These are phyloP conservation scores for Leucoagaricus sp. DNA, from an alignment of 1,284 basidiomycete genomes.

Conservation along the genomic window DNA sequence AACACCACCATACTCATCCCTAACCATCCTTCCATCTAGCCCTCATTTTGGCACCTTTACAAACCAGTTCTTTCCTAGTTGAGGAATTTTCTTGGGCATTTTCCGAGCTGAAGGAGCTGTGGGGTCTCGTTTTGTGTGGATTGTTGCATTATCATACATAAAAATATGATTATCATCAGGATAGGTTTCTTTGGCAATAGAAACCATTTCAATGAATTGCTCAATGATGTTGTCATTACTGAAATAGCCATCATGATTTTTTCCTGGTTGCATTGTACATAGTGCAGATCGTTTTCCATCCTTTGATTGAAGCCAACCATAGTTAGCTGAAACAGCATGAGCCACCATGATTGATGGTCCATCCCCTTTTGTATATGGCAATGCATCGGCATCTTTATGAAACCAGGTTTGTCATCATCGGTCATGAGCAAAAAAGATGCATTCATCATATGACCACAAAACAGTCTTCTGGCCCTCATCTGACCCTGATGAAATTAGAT, in stretches of 20 bases:
- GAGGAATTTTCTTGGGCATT: conserved; percentile 23
- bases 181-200: conserved; percentile 25
- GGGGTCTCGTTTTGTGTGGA: conserved; percentile 30
- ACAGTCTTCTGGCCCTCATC: conserved; percentile 1
- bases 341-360: conserved; percentile 24
- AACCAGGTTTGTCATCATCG: conserved; percentile 24
- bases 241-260: conserved; percentile 32
- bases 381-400: conserved; percentile 25
- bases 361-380: conserved; percentile 24
- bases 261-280: conserved; percentile 26
- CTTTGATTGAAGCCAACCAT: conserved; percentile 28
- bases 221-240: conserved; percentile 25
- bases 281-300: conserved; percentile 21
- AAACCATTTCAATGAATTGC: conserved; percentile 26
- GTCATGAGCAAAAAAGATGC: conserved; percentile 25
- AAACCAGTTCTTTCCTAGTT: conserved; percentile 17
- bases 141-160: conserved; percentile 36
- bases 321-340: conserved; percentile 33
- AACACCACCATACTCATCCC: conserved; percentile 22
- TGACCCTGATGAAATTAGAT: conserved; percentile 3
- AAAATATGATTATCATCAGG: conserved; percentile 29
- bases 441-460: conserved; percentile 25
- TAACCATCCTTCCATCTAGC: conserved; percentile 21
- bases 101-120: conserved; percentile 30
- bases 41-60: conserved; percentile 18